phyloP scores from a whole-genome alignment of 116 monocot species.

The Phalaenopsis hybrid region DNA sequence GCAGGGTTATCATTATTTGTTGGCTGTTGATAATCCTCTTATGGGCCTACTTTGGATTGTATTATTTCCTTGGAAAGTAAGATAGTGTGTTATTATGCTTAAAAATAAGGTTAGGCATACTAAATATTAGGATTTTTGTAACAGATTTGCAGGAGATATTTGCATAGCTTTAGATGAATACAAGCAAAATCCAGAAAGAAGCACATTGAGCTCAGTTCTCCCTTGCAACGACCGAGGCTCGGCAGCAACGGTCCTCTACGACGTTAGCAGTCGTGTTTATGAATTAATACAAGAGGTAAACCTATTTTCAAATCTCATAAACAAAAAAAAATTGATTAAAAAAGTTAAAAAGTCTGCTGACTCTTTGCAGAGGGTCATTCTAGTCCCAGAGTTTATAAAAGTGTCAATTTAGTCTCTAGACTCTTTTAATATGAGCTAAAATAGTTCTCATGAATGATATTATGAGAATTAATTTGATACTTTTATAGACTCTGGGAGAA shows the following conservation, averaged over 20 bases:
- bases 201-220: constrained; percentile 66
- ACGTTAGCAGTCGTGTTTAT: constrained; percentile 46
- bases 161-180: constrained; percentile 76
- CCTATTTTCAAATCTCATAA: neutral
- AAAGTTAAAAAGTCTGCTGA: too few species aligned
- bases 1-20: constrained; percentile 62
- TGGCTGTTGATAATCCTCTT: constrained; percentile 71
- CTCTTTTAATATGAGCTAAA: too few species aligned
- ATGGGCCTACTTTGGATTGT: constrained; percentile 75
- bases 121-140: neutral
- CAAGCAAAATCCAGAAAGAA: constrained; percentile 46
- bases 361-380: too few species aligned
- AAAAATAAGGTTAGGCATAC: neutral
- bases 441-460: too few species aligned
- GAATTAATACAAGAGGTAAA: constrained; percentile 60
- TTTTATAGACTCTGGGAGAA: too few species aligned
- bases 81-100: constrained; percentile 1
- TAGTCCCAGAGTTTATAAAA: too few species aligned
- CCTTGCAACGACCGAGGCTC: constrained; percentile 51
- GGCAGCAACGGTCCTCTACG: constrained; percentile 28
- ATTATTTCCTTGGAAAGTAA: constrained; percentile 80
- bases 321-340: too few species aligned
- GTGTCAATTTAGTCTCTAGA: too few species aligned
- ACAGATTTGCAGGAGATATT: constrained; percentile 76
- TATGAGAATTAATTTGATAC: too few species aligned